Evolutionary conservation across 2,329 filamentous ascomycete genomes (phyloP), one percentile per base, ranked within the genome.

Genomic region (Epichloe gansuensis): DNA sequence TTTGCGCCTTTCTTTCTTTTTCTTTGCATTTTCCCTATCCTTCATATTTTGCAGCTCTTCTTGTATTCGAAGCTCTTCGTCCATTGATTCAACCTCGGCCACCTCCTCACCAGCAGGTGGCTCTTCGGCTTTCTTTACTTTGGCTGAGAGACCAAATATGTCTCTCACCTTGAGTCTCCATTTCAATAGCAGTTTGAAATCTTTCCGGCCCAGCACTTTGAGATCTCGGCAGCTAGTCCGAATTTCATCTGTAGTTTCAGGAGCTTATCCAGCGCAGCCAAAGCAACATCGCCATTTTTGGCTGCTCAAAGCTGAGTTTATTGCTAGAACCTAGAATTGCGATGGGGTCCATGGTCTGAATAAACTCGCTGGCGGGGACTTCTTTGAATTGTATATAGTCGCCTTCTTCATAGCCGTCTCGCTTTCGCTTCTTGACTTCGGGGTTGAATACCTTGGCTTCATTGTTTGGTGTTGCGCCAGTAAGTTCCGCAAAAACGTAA

Each of bases 371-470:
- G 0, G 91, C 91, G 0, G 88, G 74, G 2, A 87, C 80, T 63
- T 95, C 88, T 66, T 96, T 95, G 74, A 86, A 95, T 62, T 95
- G 88, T 4, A 83, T 91, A 68, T 85, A 95, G 59, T 98, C 90
- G 38, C 89, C 91, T 69, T 98, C 93, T 59, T 97, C 91, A 59
- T 98, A 98, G 76, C 93, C 93, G 45, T 95, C 91, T 75, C 93
- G 79, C 80, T 96, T 97, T 54, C 93, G 77, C 81, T 96, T 98
- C 78, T 97, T 98, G 65, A 88, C 77, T 66, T 98, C 93, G 0
- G 93, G 93, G 59, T 98, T 96, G 75, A 91, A 98, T 2, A 98
- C 93, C 67, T 95, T 95, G 41, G 93, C 93, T 67, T 98, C 93
- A 60, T 97, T 94, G 69, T 97, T 98, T 1, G 90, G 89, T 0